phyloP scores from a whole-genome alignment of 192 early-diverging fungal species.

The Pilaira anomala region DNA sequence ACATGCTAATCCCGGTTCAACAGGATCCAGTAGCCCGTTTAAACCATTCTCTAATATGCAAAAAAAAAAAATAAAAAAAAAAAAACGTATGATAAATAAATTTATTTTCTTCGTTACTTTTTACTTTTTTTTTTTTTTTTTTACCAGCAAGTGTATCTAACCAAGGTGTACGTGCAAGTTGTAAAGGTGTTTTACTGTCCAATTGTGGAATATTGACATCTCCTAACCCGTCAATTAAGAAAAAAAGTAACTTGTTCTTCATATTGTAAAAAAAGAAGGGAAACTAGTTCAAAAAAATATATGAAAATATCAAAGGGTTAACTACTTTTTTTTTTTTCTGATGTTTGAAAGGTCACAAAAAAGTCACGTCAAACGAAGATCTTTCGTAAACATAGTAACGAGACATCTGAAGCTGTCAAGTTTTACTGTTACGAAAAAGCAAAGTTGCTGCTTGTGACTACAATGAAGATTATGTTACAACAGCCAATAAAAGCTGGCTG shows the following conservation, averaged over 20 bases:
- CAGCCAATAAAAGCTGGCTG: too few species aligned
- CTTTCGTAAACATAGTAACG: too few species aligned
- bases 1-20: slow-evolving; percentile 37
- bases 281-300: too few species aligned
- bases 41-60: slow-evolving; percentile 23
- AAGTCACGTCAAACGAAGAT: too few species aligned
- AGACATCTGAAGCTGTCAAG: too few species aligned
- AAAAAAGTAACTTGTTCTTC: slow-evolving; percentile 23
- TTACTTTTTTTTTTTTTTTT: not conserved
- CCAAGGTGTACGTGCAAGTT: slow-evolving; percentile 25
- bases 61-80: slow-evolving; percentile 2
- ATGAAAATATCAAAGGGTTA: too few species aligned
- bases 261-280: not conserved
- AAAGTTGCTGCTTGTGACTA: too few species aligned
- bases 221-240: slow-evolving; percentile 34
- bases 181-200: slow-evolving; percentile 21
- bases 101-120: not conserved
- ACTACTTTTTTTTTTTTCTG: too few species aligned
- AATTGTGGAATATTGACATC: slow-evolving; percentile 30
- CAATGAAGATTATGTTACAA: too few species aligned
- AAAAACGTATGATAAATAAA: too few species aligned
- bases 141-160: slow-evolving; percentile 32
- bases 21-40: slow-evolving; percentile 33
- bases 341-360: too few species aligned
- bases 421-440: too few species aligned